Percentiles rank a stretch among this genome's conserved stretches.
These are phyloP conservation scores for Botryosphaeria agaves DNA, from an alignment of 2,329 filamentous ascomycete genomes.

Conservation along the genomic window DNA sequence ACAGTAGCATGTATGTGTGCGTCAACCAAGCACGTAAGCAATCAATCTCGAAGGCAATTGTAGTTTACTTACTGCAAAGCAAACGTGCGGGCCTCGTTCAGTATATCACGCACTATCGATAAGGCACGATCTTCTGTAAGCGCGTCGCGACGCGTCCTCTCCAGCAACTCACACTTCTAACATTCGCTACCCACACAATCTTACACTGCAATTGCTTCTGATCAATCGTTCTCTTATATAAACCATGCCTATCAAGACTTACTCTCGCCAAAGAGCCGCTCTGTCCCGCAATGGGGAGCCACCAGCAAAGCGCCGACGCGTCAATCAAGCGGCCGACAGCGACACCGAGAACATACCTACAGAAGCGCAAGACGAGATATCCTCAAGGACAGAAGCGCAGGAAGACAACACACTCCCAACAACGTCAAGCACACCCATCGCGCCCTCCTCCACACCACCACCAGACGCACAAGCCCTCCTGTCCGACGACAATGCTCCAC, in stretches of 20 bases:
- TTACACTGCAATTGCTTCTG: no score
- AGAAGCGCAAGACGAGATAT: background rate
- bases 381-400: background rate
- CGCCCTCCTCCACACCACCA: background rate
- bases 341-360: background rate
- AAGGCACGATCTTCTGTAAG: background rate
- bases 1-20: no score
- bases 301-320: constrained; percentile 18
- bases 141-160: background rate
- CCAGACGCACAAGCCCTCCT: constrained; percentile 6
- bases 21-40: no score
- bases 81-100: no score
- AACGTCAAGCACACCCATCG: background rate
- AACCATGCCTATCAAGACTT: constrained; percentile 11
- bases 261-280: constrained; percentile 17
- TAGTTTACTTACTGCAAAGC: no score
- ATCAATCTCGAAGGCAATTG: no score
- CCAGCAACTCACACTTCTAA: background rate
- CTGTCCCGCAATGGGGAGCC: constrained; percentile 14
- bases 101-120: background rate
- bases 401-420: background rate
- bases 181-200: background rate
- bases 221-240: background rate
- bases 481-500: constrained; percentile 7
- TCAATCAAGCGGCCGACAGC: constrained; percentile 3